Base-by-base conservation (phyloP, 306 rosid species). In the Cyclanthera cordifolia region DNA sequence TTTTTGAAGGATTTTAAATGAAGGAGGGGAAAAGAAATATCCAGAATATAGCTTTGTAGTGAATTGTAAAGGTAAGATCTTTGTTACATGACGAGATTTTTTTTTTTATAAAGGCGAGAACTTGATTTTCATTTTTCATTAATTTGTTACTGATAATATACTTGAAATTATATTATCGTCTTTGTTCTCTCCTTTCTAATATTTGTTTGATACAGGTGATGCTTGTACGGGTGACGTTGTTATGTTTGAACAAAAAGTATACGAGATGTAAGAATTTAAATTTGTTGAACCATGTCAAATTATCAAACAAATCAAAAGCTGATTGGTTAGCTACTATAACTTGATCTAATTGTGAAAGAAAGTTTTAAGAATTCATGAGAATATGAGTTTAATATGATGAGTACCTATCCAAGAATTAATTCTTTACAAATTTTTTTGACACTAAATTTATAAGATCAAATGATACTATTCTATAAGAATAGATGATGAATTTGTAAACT, bases 181-280 rank as follows among this genome's bases (percentile, higher is more conserved):
- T 57, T 7, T 8, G 37, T 68, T 48, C 66, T 15, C 50, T 53
- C 13, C 21, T 75, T 47, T 73, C 30, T 24, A 34, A 79, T 66
- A 15, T 24, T 23, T 73, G 53, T 45, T 43, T 57, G 43, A 34
- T 83, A 85, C 89, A 91, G 97, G 97, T 53, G 96, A 91, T 81
- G 97, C 97, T 49, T 88, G 97, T 81, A 81, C 84, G 1, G 89
- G 93, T n/a, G 98, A 92, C 81, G 79, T 89, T 77, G 96, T 92
- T 73, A 78, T 87, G 85, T 92, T 89, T 72, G 95, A 92, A 85
- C 96, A 89, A 68, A 87, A 89, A 72, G 93, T 92, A 39, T 87
- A 89, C 59, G 93, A 85, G 70, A 89, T 80, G 95, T 92, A 84
- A 85, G 96, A 28, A 67, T 51, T 47, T 67, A 13, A 17, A 49